A percentile compares a stretch with the other conserved stretches of the same genome.
Evolutionary conservation across 2,329 filamentous ascomycete species (phyloP).

Genomic region (Aspergillus versicolor): DNA sequence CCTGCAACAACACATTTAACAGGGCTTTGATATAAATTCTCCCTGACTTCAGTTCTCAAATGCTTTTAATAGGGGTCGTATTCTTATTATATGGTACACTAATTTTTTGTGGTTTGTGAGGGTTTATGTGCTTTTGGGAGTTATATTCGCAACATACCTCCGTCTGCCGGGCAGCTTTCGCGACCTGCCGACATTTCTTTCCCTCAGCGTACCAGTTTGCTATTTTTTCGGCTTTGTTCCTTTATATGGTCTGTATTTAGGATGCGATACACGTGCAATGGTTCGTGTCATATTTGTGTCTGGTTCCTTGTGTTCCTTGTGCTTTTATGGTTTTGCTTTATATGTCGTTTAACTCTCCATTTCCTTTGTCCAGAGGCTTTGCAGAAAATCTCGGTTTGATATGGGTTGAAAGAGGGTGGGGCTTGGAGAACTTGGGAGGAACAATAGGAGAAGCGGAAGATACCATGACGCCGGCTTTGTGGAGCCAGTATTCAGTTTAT

Average conservation of each 20-base stretch:
- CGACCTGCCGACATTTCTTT: not conserved
- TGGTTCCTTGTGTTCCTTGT: constrained; percentile 8
- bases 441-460: constrained; percentile 11
- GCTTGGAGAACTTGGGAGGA: not conserved
- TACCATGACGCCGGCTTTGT: constrained; percentile 11
- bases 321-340: constrained; percentile 5
- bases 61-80: constrained; percentile 4
- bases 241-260: constrained; percentile 10
- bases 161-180: not conserved
- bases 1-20: constrained; percentile 43
- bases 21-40: not conserved
- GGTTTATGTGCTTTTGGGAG: not conserved
- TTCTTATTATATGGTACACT: constrained; percentile 5
- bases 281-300: constrained; percentile 15
- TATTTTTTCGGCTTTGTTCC: constrained; percentile 7
- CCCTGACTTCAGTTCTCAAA: not conserved
- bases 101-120: constrained; percentile 7
- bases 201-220: not conserved
- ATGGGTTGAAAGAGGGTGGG: not conserved
- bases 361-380: constrained; percentile 14
- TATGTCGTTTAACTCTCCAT: constrained; percentile 13
- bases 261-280: constrained; percentile 14
- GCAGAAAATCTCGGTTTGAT: not conserved
- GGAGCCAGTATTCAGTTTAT: constrained; percentile 12
- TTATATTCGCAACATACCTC: not conserved